phyloP scores from a whole-genome alignment of 345 rosid genomes.

The Alliaria petiolata region DNA sequence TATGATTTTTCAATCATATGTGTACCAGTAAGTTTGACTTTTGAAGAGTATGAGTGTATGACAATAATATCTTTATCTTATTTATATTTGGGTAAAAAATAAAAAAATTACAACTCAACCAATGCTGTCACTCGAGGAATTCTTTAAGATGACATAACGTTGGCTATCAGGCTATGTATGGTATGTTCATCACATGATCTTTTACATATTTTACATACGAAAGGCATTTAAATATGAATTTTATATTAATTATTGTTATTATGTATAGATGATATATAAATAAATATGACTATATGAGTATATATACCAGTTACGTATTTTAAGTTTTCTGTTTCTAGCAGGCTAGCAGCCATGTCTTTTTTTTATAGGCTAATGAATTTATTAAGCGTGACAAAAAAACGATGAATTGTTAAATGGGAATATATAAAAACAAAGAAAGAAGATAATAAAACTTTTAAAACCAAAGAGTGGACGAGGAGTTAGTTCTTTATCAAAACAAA shows the following conservation, averaged over 20 bases:
- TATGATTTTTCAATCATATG: background rate
- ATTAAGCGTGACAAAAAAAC: background rate
- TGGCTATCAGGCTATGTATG: background rate
- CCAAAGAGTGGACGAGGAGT: no score
- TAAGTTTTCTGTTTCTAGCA: background rate
- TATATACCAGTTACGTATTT: background rate
- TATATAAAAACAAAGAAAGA: conserved; percentile 1
- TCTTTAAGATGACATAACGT: background rate
- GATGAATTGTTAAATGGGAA: background rate
- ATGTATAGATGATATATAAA: no score
- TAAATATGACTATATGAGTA: no score
- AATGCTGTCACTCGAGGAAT: background rate
- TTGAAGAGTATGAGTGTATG: background rate
- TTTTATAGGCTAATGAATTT: background rate
- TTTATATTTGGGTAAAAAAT: background rate
- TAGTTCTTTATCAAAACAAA: no score
- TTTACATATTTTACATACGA: background rate
- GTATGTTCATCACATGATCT: background rate
- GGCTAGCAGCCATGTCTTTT: background rate
- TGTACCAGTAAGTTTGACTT: background rate
- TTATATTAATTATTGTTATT: background rate
- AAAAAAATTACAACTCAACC: background rate
- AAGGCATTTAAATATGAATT: background rate
- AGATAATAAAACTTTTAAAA: conserved; percentile 4
- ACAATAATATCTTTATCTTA: background rate